A percentile compares a stretch with the other conserved stretches of the same genome.
These are phyloP conservation scores for Calonectria pteridis DNA, from an alignment of 2,329 filamentous ascomycete species.

Conservation along the genomic window DNA sequence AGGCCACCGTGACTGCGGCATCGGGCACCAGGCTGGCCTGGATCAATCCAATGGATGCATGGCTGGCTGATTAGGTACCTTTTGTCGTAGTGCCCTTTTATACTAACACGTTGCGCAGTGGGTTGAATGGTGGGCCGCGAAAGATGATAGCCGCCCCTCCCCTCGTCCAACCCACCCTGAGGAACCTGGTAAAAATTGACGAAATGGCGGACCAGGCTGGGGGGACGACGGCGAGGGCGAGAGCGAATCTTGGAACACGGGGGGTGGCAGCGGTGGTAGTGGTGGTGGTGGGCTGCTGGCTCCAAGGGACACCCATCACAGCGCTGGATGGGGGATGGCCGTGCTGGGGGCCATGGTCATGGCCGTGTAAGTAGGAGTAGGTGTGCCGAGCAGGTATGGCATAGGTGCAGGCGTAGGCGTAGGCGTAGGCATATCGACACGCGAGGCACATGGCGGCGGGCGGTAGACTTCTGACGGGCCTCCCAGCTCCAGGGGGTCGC, in stretches of 20 bases:
- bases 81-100: slow-evolving; percentile 4
- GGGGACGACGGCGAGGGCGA: neutral
- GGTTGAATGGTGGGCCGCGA: slow-evolving; percentile 5
- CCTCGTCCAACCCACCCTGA: neutral
- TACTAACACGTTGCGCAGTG: neutral
- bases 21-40: neutral
- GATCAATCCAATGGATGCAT: slow-evolving; percentile 2
- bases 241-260: neutral
- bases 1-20: neutral
- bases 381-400: neutral
- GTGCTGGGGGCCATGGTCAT: neutral
- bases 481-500: slow-evolving; percentile 6
- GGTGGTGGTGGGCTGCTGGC: neutral
- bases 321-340: neutral
- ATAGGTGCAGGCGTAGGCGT: neutral
- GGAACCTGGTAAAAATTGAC: neutral
- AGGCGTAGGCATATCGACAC: slow-evolving; percentile 1
- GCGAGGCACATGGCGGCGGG: slow-evolving; percentile 3
- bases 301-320: neutral
- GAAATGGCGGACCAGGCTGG: neutral
- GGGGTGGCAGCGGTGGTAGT: neutral
- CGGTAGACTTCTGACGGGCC: slow-evolving; percentile 3
- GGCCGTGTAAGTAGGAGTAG: slow-evolving; percentile 2
- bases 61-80: slow-evolving; percentile 4
- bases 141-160: slow-evolving; percentile 1